These are phyloP conservation scores for Aspergillus baeticus DNA, from an alignment of 495 filamentous ascomycete species.

Conservation along the genomic window DNA sequence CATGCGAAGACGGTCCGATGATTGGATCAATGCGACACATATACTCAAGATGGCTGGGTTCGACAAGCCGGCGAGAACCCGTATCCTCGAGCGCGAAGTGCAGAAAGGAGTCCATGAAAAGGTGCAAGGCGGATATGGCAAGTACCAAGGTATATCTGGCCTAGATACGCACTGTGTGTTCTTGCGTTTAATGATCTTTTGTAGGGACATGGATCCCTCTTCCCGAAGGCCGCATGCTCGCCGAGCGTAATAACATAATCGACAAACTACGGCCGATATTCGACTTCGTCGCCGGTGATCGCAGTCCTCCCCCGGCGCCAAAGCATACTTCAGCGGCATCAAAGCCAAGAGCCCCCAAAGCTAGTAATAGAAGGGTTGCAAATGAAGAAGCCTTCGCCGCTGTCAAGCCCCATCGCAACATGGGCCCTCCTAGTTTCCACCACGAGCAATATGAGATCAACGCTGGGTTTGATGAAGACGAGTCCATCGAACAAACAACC, in stretches of 20 bases:
- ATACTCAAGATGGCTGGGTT: slow-evolving; percentile 85
- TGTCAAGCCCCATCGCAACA: slow-evolving; percentile 40
- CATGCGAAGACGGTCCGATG: slow-evolving; percentile 85
- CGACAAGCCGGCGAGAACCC: slow-evolving; percentile 87
- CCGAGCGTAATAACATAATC: slow-evolving; percentile 79
- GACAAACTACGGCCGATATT: slow-evolving; percentile 83
- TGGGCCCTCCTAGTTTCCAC: slow-evolving; percentile 45
- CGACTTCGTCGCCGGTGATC: slow-evolving; percentile 79
- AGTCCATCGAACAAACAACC: slow-evolving; percentile 76
- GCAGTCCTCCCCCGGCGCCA: slow-evolving; percentile 89
- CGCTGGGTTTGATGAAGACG: slow-evolving; percentile 69
- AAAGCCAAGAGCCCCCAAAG: slow-evolving; percentile 66
- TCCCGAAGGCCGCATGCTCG: slow-evolving; percentile 73
- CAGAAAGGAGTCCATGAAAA: slow-evolving; percentile 97
- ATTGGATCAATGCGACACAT: slow-evolving; percentile 96
- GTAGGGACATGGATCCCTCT: slow-evolving; percentile 95
- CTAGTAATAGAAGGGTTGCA: slow-evolving; percentile 28
- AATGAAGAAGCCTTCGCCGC: slow-evolving; percentile 42
- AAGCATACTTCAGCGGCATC: slow-evolving; percentile 74
- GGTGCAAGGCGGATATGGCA: slow-evolving; percentile 96
- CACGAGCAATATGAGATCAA: slow-evolving; percentile 58
- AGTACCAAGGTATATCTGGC: slow-evolving; percentile 78
- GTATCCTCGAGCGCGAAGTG: slow-evolving; percentile 94
- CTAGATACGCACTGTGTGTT: slow-evolving; percentile 5
- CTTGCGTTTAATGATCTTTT: slow-evolving; percentile 17